phyloP scores from a whole-genome alignment of 2,329 filamentous ascomycete genomes.

The Pseudopyricularia javanii region DNA sequence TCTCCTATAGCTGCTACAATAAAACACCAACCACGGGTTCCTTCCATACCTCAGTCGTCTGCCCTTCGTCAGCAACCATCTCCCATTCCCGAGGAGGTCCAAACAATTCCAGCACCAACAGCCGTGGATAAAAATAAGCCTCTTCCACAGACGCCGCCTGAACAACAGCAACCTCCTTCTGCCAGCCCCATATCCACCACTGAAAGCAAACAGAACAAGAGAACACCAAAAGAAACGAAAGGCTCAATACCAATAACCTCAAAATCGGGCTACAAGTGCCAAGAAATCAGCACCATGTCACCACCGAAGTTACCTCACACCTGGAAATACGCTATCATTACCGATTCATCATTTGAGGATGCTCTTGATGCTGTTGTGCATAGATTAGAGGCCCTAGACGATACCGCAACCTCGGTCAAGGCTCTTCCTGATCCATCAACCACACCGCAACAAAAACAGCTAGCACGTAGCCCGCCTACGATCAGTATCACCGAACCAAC shows the following conservation, averaged over 20 bases:
- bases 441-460: background rate
- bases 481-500: background rate
- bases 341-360: slow-evolving; percentile 13
- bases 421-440: background rate
- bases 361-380: slow-evolving; percentile 15
- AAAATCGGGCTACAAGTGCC: background rate
- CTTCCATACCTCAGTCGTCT: background rate
- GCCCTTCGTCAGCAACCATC: background rate
- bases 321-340: slow-evolving; percentile 10
- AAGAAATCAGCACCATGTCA: background rate
- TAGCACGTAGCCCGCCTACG: background rate
- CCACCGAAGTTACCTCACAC: slow-evolving; percentile 10
- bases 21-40: background rate
- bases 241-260: background rate
- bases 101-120: background rate
- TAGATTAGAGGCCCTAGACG: slow-evolving; percentile 15
- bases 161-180: background rate
- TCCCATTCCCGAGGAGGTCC: background rate
- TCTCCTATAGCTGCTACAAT: background rate
- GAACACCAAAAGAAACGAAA: background rate
- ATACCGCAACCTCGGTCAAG: background rate
- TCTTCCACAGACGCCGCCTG: background rate
- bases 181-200: background rate
- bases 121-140: background rate
- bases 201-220: background rate